Conservation (phyloP, 2,329 filamentous ascomycete genomes). For the Cryphonectria japonica region DNA sequence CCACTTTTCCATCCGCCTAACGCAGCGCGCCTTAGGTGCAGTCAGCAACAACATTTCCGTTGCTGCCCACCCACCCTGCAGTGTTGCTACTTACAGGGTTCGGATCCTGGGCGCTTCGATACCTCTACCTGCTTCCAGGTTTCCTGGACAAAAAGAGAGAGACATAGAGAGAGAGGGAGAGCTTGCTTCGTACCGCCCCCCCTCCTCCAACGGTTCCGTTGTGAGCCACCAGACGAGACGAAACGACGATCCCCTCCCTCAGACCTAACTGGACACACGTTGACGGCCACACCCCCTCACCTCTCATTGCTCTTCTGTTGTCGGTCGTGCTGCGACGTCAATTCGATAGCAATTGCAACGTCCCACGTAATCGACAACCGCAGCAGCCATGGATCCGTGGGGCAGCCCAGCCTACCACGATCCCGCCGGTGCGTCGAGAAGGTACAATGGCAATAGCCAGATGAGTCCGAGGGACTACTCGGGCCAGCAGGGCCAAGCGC, state of each 20-base stretch:
- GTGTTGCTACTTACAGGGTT: constrained; percentile 23
- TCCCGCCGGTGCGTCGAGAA: constrained; percentile 63
- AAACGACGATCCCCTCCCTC: constrained; percentile 6
- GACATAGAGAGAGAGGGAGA: background rate
- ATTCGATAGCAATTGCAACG: constrained; percentile 21
- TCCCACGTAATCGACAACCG: constrained; percentile 28
- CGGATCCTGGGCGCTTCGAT: constrained; percentile 19
- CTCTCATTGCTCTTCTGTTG: background rate
- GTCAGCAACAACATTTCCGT: constrained; percentile 25
- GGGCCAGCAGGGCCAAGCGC: constrained; percentile 42
- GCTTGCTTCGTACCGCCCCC: background rate
- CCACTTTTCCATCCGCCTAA: constrained; percentile 27
- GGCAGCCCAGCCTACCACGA: constrained; percentile 64
- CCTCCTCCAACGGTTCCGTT: constrained; percentile 12
- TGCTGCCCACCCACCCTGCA: constrained; percentile 23
- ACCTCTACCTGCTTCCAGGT: constrained; percentile 20
- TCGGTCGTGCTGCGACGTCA: constrained; percentile 24
- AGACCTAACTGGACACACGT: constrained; percentile 1
- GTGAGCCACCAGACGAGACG: constrained; percentile 11
- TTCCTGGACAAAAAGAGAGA: constrained; percentile 11
- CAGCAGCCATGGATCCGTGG: constrained; percentile 62
- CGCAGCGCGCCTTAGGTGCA: constrained; percentile 24
- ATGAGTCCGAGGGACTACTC: constrained; percentile 33
- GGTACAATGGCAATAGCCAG: constrained; percentile 60
- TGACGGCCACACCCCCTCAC: background rate